phyloP scores from a whole-genome alignment of 306 rosid species.

The Pachyrhizus erosus region DNA sequence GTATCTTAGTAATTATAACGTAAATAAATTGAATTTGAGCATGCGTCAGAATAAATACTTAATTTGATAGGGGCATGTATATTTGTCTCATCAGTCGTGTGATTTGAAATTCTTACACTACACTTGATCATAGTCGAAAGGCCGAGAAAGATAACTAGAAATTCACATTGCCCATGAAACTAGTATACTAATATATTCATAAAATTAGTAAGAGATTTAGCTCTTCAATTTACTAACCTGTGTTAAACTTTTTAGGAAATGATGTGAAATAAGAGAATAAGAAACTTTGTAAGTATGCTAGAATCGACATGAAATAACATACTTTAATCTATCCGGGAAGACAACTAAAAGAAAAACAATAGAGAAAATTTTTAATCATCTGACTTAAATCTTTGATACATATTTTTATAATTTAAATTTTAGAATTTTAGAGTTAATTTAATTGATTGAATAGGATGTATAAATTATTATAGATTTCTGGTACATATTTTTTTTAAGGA shows the following conservation, averaged over 20 bases:
- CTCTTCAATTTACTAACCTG: not conserved
- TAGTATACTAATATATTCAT: not conserved
- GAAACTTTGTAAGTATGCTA: not conserved
- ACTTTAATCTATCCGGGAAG: too few relatives aligned
- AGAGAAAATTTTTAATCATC: too few relatives aligned
- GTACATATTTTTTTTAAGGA: too few relatives aligned
- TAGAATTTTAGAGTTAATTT: too few relatives aligned
- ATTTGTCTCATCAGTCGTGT: not conserved
- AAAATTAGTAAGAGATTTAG: not conserved
- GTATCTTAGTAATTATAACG: too few relatives aligned
- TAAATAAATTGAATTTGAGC: not conserved
- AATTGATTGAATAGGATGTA: too few relatives aligned
- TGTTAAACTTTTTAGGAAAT: not conserved
- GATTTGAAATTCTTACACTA: not conserved
- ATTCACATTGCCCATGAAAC: not conserved
- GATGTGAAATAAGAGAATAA: not conserved
- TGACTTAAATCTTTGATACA: too few relatives aligned
- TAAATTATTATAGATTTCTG: too few relatives aligned
- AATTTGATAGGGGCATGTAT: not conserved
- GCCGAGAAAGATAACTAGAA: too few relatives aligned
- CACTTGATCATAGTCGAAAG: too few relatives aligned
- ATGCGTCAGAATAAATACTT: not conserved
- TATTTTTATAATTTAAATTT: too few relatives aligned
- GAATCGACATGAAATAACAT: not conserved
- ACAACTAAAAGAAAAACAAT: too few relatives aligned